Percentiles rank a stretch among this genome's conserved stretches.
phyloP scores from a whole-genome alignment of 768 basidiomycete genomes.

The Phlegmacium glaucopus region DNA sequence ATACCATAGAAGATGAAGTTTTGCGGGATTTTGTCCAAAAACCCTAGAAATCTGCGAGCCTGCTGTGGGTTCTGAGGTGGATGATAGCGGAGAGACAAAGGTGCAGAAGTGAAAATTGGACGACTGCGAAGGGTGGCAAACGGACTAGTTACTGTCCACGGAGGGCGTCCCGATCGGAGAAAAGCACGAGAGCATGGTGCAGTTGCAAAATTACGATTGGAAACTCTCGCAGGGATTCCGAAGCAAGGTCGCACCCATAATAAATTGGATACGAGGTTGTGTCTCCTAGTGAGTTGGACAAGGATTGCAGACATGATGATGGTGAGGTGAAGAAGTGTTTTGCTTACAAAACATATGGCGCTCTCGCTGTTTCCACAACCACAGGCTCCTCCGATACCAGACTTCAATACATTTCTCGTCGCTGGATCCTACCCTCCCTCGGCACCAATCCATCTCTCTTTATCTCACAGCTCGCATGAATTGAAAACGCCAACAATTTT shows the following conservation, averaged over 20 bases:
- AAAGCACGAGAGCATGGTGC: neutral
- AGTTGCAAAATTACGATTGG: too few species aligned
- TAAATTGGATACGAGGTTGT: too few species aligned
- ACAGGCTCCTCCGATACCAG: constrained; percentile 46
- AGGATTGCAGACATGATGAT: too few species aligned
- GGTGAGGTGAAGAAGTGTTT: neutral
- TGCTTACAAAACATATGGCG: neutral
- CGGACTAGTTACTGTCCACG: neutral
- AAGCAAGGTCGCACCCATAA: too few species aligned
- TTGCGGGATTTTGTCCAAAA: constrained; percentile 53
- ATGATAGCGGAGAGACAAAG: constrained; percentile 15
- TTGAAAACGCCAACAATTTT: constrained; percentile 39
- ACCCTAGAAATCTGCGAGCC: constrained; percentile 21
- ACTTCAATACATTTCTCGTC: constrained; percentile 56
- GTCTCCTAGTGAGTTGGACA: neutral
- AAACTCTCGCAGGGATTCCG: too few species aligned
- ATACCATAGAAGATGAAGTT: constrained; percentile 59
- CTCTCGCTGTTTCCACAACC: constrained; percentile 37
- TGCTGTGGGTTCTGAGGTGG: constrained; percentile 8
- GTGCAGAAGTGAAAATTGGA: constrained; percentile 19
- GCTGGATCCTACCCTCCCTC: constrained; percentile 63
- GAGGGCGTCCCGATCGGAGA: neutral
- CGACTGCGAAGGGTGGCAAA: constrained; percentile 1
- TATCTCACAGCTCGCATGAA: constrained; percentile 42
- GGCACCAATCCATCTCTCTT: constrained; percentile 63